Evolutionary conservation across 257 asterid species (phyloP), one percentile per base, ranked within the genome.

Genomic region (Nicotiana otophora): DNA sequence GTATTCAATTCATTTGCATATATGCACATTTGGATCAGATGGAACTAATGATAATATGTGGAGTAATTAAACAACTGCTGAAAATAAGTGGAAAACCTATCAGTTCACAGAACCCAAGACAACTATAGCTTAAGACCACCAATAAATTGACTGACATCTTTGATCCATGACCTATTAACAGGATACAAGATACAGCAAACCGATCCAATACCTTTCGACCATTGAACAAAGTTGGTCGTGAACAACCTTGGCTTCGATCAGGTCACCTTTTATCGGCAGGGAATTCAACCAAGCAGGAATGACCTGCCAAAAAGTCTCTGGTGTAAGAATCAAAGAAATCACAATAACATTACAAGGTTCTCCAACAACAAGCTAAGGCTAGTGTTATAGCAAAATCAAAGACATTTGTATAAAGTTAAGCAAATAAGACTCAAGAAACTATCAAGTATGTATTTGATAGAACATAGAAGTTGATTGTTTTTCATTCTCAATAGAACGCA

Each of bases 281-380:
- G 97, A 96, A 87, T 90, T 79, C 93, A 96, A 84, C 99, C 99
- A 96, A 36, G 98, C 98, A 65, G 97, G 97, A 83, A 94, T 89
- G 65, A 96, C 95, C 99, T 96, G 91, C 23, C 64, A 83, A 85
- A 82, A 57, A 20, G 76, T 3, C 54, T 68, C 53, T 26, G 23
- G n/a, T 58, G 12, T 69, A 33, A 69, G 77, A 36, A 48, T 69
- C 33, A 9, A 69, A 63, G n/a, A 63, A 36, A 69, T 36, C 55
- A 69, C 11, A 39, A 69, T 54, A 68, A 33, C 19, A n/a, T 66
- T 60, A n/a, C 65, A 61, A 63, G 69, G 69, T 63, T 63, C 19
- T 46, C n/a, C 31, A 36, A 69, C 77, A 36, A 69, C 57, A 69
- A 69, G 33, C 33, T n/a, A 19, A 69, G 77, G 55, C 57, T 69